A percentile compares a stretch with the other conserved stretches of the same genome.
Evolutionary conservation across 495 filamentous ascomycete species (phyloP).

Genomic region (Hypoxylon perforatum): DNA sequence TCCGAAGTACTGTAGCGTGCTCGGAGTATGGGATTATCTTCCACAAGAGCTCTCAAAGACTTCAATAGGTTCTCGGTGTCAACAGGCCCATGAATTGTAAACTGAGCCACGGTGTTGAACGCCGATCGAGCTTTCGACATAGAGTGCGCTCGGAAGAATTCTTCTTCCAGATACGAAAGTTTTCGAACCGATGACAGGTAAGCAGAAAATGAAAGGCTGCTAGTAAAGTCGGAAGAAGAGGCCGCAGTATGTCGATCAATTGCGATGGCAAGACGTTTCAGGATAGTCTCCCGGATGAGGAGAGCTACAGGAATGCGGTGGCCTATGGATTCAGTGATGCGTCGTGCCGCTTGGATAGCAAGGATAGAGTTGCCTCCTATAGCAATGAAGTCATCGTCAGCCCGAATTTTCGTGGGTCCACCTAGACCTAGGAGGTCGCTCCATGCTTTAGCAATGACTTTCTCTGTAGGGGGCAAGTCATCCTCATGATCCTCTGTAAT

Average conservation of each 20-base stretch:
- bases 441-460: slow-evolving; percentile 12
- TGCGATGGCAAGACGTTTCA: slow-evolving; percentile 8
- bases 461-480: slow-evolving; percentile 5
- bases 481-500: background rate
- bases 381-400: slow-evolving; percentile 33
- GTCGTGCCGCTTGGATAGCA: slow-evolving; percentile 28
- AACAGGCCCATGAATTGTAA: slow-evolving; percentile 9
- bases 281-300: slow-evolving; percentile 11
- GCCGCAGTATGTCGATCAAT: slow-evolving; percentile 7
- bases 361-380: slow-evolving; percentile 42
- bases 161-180: slow-evolving; percentile 19
- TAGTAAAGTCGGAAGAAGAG: background rate
- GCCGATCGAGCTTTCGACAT: slow-evolving; percentile 5
- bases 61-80: background rate
- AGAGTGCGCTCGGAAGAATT: slow-evolving; percentile 11
- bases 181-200: background rate
- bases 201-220: slow-evolving; percentile 3
- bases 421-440: slow-evolving; percentile 11
- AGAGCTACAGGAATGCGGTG: slow-evolving; percentile 13
- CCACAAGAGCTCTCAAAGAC: background rate
- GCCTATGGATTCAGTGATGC: slow-evolving; percentile 9
- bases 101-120: slow-evolving; percentile 22
- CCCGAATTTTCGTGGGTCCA: slow-evolving; percentile 1
- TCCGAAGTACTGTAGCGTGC: slow-evolving; percentile 5
- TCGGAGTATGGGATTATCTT: slow-evolving; percentile 16